phyloP scores from a whole-genome alignment of 805 yeast species.

The Spathaspora girioi region DNA sequence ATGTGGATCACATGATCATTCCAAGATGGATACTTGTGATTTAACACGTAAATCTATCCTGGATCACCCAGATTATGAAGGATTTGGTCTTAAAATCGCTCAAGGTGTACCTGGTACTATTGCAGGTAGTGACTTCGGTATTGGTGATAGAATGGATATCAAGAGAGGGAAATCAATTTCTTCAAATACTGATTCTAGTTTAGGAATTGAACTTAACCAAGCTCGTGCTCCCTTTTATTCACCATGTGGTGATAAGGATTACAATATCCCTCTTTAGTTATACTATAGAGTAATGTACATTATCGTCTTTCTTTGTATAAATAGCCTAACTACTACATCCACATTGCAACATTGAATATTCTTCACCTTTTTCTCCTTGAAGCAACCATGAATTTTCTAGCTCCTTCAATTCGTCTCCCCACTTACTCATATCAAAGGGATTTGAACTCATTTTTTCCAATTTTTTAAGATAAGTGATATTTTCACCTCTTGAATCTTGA shows the following conservation, averaged over 20 bases:
- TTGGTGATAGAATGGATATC: not conserved
- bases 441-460: conserved; percentile 66
- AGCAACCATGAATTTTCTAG: conserved; percentile 51
- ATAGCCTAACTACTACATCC: conserved; percentile 54
- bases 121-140: not conserved
- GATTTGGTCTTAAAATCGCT: not conserved
- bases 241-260: not conserved
- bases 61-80: conserved; percentile 1
- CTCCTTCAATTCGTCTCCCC: conserved; percentile 66
- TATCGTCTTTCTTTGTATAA: not conserved
- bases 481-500: conserved; percentile 47
- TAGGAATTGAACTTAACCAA: not conserved
- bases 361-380: conserved; percentile 48
- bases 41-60: not conserved
- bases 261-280: not conserved
- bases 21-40: not conserved
- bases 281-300: not conserved
- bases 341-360: conserved; percentile 64
- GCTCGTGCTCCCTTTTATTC: not conserved
- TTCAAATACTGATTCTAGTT: conserved; percentile 1
- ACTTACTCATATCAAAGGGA: conserved; percentile 67
- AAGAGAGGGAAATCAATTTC: not conserved
- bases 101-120: not conserved
- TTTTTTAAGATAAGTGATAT: conserved; percentile 51
- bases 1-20: not conserved